A percentile compares a stretch with the other conserved stretches of the same genome.
Conservation (phyloP, 139 green algal genomes). For the Astrephomene gubernaculifera region DNA sequence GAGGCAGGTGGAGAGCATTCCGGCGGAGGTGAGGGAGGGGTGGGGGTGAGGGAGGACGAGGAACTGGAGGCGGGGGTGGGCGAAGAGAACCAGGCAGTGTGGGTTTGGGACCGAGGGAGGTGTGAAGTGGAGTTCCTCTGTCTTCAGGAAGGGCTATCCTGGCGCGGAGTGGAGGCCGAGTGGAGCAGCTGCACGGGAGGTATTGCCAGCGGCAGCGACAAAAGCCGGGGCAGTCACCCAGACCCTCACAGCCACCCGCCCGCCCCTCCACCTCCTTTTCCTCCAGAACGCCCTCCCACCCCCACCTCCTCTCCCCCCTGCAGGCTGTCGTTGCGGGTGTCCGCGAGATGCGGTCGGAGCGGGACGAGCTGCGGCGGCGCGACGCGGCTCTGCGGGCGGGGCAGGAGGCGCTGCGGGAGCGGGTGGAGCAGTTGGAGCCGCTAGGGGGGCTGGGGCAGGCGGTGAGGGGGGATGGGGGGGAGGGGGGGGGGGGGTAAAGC, state of each 20-base stretch:
- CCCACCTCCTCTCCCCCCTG: too few relatives aligned
- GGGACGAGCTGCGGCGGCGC: slow-evolving; percentile 51
- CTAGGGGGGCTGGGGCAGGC: slow-evolving; percentile 23
- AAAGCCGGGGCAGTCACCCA: not conserved
- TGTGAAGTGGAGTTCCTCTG: too few relatives aligned
- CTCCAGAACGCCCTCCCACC: too few relatives aligned
- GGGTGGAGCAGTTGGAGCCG: not conserved
- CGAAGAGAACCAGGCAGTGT: too few relatives aligned
- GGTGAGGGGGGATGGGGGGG: not conserved
- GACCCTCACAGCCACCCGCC: too few relatives aligned
- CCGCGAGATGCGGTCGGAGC: slow-evolving; percentile 43
- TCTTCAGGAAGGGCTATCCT: not conserved
- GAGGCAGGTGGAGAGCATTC: slow-evolving; percentile 10
- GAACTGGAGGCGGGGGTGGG: too few relatives aligned
- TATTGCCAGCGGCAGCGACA: not conserved
- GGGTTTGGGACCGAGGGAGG: too few relatives aligned
- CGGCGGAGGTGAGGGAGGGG: slow-evolving; percentile 14
- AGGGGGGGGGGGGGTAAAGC: not conserved
- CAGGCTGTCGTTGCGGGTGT: slow-evolving; percentile 27
- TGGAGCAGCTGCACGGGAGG: not conserved
- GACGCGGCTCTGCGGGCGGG: slow-evolving; percentile 17
- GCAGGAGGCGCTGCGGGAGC: not conserved
- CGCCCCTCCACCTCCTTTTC: not conserved
- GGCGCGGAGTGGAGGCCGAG: not conserved
- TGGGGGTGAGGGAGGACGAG: too few relatives aligned